phyloP scores from a whole-genome alignment of 306 rosid genomes.

The Prunus mongolica region DNA sequence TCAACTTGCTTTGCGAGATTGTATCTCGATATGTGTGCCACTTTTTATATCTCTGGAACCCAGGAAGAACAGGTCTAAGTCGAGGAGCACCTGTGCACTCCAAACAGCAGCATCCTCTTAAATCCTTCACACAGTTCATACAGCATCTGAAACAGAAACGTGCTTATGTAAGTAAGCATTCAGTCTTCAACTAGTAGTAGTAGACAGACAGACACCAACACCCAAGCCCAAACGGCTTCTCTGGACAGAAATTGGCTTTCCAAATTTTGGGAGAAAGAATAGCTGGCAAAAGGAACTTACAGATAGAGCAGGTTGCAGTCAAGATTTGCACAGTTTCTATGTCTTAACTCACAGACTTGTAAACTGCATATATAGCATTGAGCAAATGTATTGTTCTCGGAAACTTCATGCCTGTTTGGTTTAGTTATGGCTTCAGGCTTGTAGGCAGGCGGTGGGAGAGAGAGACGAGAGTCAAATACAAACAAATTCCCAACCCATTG shows the following conservation, averaged over 20 bases:
- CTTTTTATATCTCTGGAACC: slow-evolving; percentile 61
- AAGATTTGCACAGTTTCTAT: slow-evolving; percentile 87
- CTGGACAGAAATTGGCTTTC: no score
- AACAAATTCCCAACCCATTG: slow-evolving; percentile 89
- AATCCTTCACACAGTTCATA: slow-evolving; percentile 47
- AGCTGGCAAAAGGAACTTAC: slow-evolving; percentile 42
- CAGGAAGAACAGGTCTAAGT: slow-evolving; percentile 70
- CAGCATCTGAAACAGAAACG: slow-evolving; percentile 64
- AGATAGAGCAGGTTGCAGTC: slow-evolving; percentile 89
- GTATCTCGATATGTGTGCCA: slow-evolving; percentile 80
- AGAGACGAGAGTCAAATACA: slow-evolving; percentile 89
- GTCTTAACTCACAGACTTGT: slow-evolving; percentile 68
- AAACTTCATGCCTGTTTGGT: slow-evolving; percentile 28
- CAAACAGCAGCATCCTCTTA: slow-evolving; percentile 74
- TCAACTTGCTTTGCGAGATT: slow-evolving; percentile 28
- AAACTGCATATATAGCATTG: slow-evolving; percentile 64
- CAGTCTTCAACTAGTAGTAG: not conserved
- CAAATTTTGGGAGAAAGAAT: not conserved
- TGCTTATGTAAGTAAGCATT: not conserved
- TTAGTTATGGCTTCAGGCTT: slow-evolving; percentile 35
- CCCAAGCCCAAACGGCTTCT: not conserved
- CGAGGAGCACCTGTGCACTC: slow-evolving; percentile 76
- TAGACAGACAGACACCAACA: not conserved
- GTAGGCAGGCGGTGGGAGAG: slow-evolving; percentile 71
- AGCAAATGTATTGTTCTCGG: slow-evolving; percentile 50